Evolutionary conservation across 2,329 filamentous ascomycete genomes (phyloP), one percentile per base, ranked within the genome.

Genomic region (Rosellinia necatrix): DNA sequence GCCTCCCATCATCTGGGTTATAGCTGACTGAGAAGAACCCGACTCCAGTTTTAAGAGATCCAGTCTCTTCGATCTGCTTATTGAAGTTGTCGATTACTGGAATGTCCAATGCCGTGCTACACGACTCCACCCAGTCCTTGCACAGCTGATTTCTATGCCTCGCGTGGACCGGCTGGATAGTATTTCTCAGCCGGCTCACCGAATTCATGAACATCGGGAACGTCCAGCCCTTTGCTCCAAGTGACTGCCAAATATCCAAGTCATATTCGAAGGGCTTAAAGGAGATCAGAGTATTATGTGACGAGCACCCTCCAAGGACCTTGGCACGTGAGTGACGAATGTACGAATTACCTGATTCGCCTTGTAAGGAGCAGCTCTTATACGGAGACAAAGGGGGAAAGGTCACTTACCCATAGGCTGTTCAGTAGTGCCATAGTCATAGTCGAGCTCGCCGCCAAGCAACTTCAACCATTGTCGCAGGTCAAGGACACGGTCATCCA

Each of bases 321-420:
- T 96, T 96, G 62, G 92, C 92, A 60, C 92, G 88, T 12, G 92
- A 96, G 78, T 96, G 92, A 63, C 91, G 87, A 76, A 96, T 96
- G 76, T 91, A 83, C 53, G 90, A 94, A 80, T 96, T 96, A 70
- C 91, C 91, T 83, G 74, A 48, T 49, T 13, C 15, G 47, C 54
- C 46, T 64, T 63, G 75, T 65, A 60, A 62, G 56, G 58, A 10
- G 47, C 46, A 6, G 37, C 57, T 24, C 9, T 40, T 34, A 35
- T 48, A 43, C 8, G 17, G 30, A 21, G 6, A 9, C 8, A n/a
- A 27, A 21, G 6, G 7, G 48, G 40, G 35, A 48, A 37, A 21
- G 40, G 42, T 44, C 30, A 73, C 73, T 67, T 76, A 82, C 81
- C 82, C 77, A 85, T 94, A 62, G 91, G 91, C 78, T 96, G 92